phyloP scores from a whole-genome alignment of 345 rosid genomes.

The Linum tenue region DNA sequence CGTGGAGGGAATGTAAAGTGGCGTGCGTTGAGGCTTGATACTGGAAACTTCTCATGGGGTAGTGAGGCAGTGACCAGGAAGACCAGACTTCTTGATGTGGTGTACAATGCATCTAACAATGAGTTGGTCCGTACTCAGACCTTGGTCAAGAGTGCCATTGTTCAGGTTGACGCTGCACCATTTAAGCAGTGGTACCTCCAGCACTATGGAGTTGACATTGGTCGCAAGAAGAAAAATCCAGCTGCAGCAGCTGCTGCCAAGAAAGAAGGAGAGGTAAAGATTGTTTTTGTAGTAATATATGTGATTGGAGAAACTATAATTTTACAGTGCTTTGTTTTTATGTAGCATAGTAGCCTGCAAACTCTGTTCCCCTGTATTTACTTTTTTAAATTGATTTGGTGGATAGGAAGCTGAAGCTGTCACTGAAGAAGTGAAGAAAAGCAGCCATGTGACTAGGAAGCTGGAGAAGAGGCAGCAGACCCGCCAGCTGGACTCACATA shows the following conservation, averaged over 20 bases:
- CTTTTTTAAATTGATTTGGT: neutral
- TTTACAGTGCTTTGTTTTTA: too few relatives aligned
- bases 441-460: constrained; percentile 1
- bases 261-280: constrained; percentile 9
- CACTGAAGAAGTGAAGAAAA: constrained; percentile 8
- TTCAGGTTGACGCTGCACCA: constrained; percentile 9
- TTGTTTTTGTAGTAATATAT: neutral
- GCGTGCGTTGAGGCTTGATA: constrained; percentile 9
- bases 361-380: neutral
- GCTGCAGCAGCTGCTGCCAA: neutral
- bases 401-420: constrained; percentile 5
- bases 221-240: constrained; percentile 8
- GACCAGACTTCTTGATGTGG: constrained; percentile 9
- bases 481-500: neutral
- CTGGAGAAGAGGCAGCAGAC: constrained; percentile 4
- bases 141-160: constrained; percentile 11
- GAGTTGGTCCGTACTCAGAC: constrained; percentile 11
- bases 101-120: constrained; percentile 9
- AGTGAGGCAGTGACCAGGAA: constrained; percentile 4
- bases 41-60: constrained; percentile 10
- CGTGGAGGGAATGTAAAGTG: constrained; percentile 12
- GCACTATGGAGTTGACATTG: constrained; percentile 12
- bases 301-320: neutral
- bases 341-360: too few relatives aligned
- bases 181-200: constrained; percentile 9